Conservation (phyloP, 768 basidiomycete species). For the Hebeloma cylindrosporum region DNA sequence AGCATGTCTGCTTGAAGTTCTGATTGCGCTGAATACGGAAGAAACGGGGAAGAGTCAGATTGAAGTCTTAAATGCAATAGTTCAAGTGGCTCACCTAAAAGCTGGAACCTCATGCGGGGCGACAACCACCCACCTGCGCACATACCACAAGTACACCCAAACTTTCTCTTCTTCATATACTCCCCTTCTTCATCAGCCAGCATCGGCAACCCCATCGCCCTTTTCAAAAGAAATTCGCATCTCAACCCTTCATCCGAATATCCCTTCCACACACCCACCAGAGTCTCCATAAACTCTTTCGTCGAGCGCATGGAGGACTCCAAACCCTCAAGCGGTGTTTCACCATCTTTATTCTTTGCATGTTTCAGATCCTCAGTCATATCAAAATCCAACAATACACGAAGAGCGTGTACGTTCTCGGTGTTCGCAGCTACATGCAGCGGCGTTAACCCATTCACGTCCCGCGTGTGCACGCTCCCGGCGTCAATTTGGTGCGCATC, state of each 20-base stretch:
- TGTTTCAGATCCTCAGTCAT: conserved; percentile 4
- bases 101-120: conserved; percentile 15
- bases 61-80: not conserved
- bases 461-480: not conserved
- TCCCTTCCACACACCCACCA: conserved; percentile 2
- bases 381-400: conserved; percentile 4
- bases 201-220: conserved; percentile 1
- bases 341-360: not conserved
- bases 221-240: conserved; percentile 6
- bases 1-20: not conserved
- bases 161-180: conserved; percentile 11
- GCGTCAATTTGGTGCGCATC: conserved; percentile 2
- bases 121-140: conserved; percentile 18
- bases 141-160: conserved; percentile 18
- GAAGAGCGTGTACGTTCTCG: conserved; percentile 7
- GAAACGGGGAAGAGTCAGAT: not conserved
- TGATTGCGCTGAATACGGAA: not conserved
- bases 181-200: not conserved
- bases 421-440: conserved; percentile 4
- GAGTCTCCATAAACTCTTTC: conserved; percentile 1
- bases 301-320: conserved; percentile 3
- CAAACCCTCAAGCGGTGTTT: conserved; percentile 12
- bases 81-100: conserved; percentile 11
- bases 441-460: conserved; percentile 6
- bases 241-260: conserved; percentile 9